Evolutionary conservation across 2,329 filamentous ascomycete species (phyloP).

Genomic region (Colletotrichum plurivorum): DNA sequence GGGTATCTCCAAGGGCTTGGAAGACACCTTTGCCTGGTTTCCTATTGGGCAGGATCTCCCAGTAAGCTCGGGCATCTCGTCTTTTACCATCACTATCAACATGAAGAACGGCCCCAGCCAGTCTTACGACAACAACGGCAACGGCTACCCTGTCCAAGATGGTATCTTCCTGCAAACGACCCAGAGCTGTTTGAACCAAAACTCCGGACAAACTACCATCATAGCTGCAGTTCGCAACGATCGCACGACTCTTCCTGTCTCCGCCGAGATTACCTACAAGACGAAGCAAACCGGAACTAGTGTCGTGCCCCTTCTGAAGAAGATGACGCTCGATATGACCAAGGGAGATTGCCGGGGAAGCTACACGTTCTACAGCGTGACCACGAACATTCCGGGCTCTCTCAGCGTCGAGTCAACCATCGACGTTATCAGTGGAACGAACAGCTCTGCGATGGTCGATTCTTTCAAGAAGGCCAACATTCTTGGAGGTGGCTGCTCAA

Average conservation of each 20-base stretch:
- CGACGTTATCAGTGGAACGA: conserved; percentile 59
- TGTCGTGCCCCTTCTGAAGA: conserved; percentile 58
- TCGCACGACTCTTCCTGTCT: conserved; percentile 56
- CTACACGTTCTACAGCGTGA: conserved; percentile 64
- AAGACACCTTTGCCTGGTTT: conserved; percentile 72
- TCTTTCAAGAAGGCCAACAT: conserved; percentile 63
- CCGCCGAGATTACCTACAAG: conserved; percentile 61
- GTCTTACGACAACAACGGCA: conserved; percentile 70
- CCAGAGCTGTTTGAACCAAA: conserved; percentile 68
- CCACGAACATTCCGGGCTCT: conserved; percentile 60
- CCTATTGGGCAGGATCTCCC: conserved; percentile 66
- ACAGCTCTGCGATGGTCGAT: conserved; percentile 54
- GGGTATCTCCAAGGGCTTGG: conserved; percentile 68
- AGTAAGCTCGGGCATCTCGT: conserved; percentile 71
- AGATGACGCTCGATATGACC: conserved; percentile 54
- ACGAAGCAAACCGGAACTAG: conserved; percentile 53
- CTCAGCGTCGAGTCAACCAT: conserved; percentile 60
- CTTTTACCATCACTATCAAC: conserved; percentile 69
- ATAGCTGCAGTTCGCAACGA: conserved; percentile 66
- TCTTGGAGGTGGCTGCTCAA: conserved; percentile 59
- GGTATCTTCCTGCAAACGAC: conserved; percentile 67
- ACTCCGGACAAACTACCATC: conserved; percentile 58
- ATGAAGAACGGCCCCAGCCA: conserved; percentile 61
- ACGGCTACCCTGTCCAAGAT: conserved; percentile 68
- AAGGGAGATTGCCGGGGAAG: conserved; percentile 60